These are phyloP conservation scores for Pluteus cervinus DNA, from an alignment of 768 basidiomycete genomes.

Conservation along the genomic window DNA sequence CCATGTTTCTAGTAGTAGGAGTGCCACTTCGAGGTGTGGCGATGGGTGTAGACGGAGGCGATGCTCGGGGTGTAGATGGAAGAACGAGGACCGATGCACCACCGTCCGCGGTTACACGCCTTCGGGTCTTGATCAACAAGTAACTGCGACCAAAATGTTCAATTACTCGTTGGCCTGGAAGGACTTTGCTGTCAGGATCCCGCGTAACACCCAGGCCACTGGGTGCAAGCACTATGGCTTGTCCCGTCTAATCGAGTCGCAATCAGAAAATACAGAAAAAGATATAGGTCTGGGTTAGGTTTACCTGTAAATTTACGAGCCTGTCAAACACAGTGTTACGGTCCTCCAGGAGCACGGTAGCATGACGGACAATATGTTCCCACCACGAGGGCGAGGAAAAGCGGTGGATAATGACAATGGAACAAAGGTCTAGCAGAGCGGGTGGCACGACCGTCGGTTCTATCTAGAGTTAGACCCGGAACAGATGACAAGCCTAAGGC, in stretches of 20 bases:
- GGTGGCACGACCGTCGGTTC: constrained; percentile 72
- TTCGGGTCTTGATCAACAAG: constrained; percentile 54
- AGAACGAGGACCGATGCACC: constrained; percentile 57
- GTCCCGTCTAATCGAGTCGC: constrained; percentile 47
- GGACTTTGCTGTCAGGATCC: constrained; percentile 7
- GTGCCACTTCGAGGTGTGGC: too few species aligned
- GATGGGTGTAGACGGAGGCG: too few species aligned
- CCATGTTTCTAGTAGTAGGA: too few species aligned
- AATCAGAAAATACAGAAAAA: neutral
- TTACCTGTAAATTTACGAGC: constrained; percentile 59
- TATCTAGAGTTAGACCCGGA: constrained; percentile 18
- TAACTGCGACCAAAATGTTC: constrained; percentile 53
- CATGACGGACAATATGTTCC: constrained; percentile 61
- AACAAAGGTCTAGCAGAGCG: constrained; percentile 61
- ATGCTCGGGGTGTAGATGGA: too few species aligned
- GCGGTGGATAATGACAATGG: constrained; percentile 59
- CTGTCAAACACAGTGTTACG: constrained; percentile 54
- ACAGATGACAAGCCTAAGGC: neutral
- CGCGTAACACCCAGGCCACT: constrained; percentile 47
- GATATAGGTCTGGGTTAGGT: constrained; percentile 3
- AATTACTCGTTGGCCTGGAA: constrained; percentile 16
- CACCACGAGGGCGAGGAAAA: constrained; percentile 78
- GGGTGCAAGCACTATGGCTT: constrained; percentile 65
- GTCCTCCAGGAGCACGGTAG: constrained; percentile 54
- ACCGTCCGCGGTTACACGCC: constrained; percentile 57